Conservation (phyloP, 331 rosid species). For the Pyracantha coccinea region DNA sequence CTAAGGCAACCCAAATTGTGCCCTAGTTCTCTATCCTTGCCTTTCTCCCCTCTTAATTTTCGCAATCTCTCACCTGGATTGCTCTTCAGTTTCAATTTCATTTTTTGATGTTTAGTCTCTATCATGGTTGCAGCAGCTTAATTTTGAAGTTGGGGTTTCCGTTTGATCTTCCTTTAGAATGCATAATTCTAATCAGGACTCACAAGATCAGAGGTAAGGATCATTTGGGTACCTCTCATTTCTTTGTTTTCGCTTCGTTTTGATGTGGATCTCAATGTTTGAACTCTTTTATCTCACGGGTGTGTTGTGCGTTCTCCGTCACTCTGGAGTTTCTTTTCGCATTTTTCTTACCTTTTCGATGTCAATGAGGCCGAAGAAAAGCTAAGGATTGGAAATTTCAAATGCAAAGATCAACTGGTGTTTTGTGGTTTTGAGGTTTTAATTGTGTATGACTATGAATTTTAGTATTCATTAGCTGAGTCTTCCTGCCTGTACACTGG, state of each 20-base stretch:
- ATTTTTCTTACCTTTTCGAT: background rate
- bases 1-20: background rate
- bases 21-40: background rate
- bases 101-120: constrained; percentile 1
- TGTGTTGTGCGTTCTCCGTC: background rate
- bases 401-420: background rate
- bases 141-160: constrained; percentile 1
- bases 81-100: constrained; percentile 8
- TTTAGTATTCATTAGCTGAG: background rate
- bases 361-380: background rate
- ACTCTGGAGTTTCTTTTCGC: background rate
- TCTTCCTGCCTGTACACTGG: background rate
- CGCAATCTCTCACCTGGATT: constrained; percentile 5
- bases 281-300: background rate
- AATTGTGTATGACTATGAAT: background rate
- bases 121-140: constrained; percentile 16
- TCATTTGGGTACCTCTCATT: constrained; percentile 23
- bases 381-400: background rate
- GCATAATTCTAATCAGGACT: constrained; percentile 45
- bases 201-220: constrained; percentile 55
- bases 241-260: constrained; percentile 3
- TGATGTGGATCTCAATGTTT: constrained; percentile 2
- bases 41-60: background rate
- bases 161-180: constrained; percentile 10
- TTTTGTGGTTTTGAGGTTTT: background rate